Base-by-base conservation (phyloP, 2,329 filamentous ascomycete genomes). In the Ampelomyces quisqualis region DNA sequence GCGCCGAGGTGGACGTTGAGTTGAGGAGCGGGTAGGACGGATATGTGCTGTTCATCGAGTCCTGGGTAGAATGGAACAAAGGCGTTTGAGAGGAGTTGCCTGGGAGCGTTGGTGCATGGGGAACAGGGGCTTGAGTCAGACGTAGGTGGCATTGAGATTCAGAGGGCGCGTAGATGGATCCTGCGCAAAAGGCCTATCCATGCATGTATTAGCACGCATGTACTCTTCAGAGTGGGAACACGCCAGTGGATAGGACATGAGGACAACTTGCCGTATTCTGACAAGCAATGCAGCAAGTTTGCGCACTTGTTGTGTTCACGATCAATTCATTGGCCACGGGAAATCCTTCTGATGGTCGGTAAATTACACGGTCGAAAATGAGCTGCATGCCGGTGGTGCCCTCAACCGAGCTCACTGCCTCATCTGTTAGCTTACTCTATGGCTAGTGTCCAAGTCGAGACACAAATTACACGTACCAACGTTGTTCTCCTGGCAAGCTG, bases 251-350 rank as follows among this genome's bases (percentile, higher is more conserved):
- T 7, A 19, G n/a, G 11, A 18, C 22, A 24, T n/a, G 15, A 24
- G 7, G 35, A 34, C 7, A n/a, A 35, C 50, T 38, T 49, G 53
- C 56, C 24, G 51, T 51, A 7, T 42, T 53, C 11, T 63, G 58
- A 48, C 59, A 63, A 2, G 50, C 54, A 33, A 55, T 47, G 42
- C 59, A 63, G 47, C 58, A 63, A 31, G 49, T 47, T 6, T 39
- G 22, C 2, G 43, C 40, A 14, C 19, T 32, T 2, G 33, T 43
- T 1, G 45, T 53, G 33, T 49, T 48, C 17, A 53, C 40, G 18
- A 55, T 42, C 1, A 56, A 24, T 33, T 55, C 52, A 26, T 60
- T 55, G n/a, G 43, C 40, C 13, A 59, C 42, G 1, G 57, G 55
- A 43, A 59, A 56, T 20, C 57, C 58, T 27, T 49, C 21, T 1